Evolutionary conservation across 192 early-diverging fungal species (phyloP), one percentile per base, ranked within the genome.

Genomic region (Coemansia biformis): DNA sequence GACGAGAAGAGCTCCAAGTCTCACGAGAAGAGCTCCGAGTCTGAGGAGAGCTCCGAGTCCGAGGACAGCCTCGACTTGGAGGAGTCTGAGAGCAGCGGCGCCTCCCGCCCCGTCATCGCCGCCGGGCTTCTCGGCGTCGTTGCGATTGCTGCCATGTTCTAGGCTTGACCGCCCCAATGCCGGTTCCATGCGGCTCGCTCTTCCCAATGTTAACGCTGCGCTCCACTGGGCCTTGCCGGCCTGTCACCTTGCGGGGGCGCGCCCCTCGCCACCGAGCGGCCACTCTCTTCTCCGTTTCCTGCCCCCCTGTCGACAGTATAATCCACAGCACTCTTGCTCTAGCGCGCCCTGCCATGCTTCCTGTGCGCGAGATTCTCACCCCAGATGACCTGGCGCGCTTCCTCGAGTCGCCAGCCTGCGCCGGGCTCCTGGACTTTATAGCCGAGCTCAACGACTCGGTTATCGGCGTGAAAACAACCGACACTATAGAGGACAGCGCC

Each of bases 341-440:
- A n/a, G n/a, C n/a, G n/a, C n/a, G n/a, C n/a, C n/a, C n/a, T n/a
- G 13, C 7, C 22, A 72, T 72, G 69, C 54, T 67, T 24, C 71
- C 71, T 0, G 15, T 30, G 2, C 52, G 64, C 16, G 63, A 81
- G 46, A 95, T 97, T 47, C 70, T 95, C 19, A 89, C 90, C 10
- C 83, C 83, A 41, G 86, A 89, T 5, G 91, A 97, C 66, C 75
- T 97, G 15, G 79, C 81, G 4, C 77, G 76, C 8, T 97, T 92
- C 68, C 73, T 82, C 21, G 59, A 65, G 15, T 87, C 86, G 4
- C 35, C 72, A 2, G 78, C 84, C 14, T 84, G 86, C 63, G 47
- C 53, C 8, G 79, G 75, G n/a, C 71, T 84, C 35, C 38, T 92
- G 29, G 79, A 48, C 3, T 95, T 93, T 59, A 62, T 93, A 32